These are phyloP conservation scores for Fusarium sp. DNA, from an alignment of 2,329 filamentous ascomycete genomes.

Conservation along the genomic window DNA sequence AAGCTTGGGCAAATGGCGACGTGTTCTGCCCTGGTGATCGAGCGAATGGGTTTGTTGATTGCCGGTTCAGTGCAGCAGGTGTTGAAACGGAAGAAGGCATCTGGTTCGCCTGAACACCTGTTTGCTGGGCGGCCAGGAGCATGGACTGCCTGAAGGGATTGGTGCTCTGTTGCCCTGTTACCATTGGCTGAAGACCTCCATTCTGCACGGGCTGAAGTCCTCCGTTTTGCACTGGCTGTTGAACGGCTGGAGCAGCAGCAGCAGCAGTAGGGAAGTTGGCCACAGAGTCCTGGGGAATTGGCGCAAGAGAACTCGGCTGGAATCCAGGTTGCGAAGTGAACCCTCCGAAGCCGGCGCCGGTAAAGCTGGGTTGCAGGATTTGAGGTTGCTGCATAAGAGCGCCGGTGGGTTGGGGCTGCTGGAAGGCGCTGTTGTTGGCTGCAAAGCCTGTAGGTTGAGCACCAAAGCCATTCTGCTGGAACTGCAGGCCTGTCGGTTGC, in stretches of 20 bases:
- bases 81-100: slow-evolving; percentile 58
- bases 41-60: slow-evolving; percentile 90
- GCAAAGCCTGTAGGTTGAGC: slow-evolving; percentile 49
- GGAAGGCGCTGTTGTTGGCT: slow-evolving; percentile 48
- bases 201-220: slow-evolving; percentile 38
- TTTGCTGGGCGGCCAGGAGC: slow-evolving; percentile 70
- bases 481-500: slow-evolving; percentile 42
- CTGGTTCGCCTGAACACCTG: slow-evolving; percentile 54
- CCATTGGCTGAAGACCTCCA: slow-evolving; percentile 41
- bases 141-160: slow-evolving; percentile 97
- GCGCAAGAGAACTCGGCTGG: slow-evolving; percentile 62
- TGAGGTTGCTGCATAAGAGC: slow-evolving; percentile 47
- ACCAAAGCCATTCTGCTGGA: slow-evolving; percentile 41
- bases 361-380: slow-evolving; percentile 61
- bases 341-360: slow-evolving; percentile 86
- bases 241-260: slow-evolving; percentile 30
- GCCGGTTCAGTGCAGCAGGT: slow-evolving; percentile 60
- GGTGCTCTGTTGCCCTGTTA: slow-evolving; percentile 63
- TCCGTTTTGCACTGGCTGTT: slow-evolving; percentile 37
- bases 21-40: slow-evolving; percentile 66
- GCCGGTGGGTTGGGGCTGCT: slow-evolving; percentile 51
- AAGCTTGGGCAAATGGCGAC: slow-evolving; percentile 50
- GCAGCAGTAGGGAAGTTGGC: slow-evolving; percentile 50
- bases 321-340: slow-evolving; percentile 74
- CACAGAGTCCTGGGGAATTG: slow-evolving; percentile 68